Percentiles rank a stretch among this genome's conserved stretches.
These are phyloP conservation scores for Botryotinia narcissicola DNA, from an alignment of 2,329 filamentous ascomycete genomes.

Conservation along the genomic window DNA sequence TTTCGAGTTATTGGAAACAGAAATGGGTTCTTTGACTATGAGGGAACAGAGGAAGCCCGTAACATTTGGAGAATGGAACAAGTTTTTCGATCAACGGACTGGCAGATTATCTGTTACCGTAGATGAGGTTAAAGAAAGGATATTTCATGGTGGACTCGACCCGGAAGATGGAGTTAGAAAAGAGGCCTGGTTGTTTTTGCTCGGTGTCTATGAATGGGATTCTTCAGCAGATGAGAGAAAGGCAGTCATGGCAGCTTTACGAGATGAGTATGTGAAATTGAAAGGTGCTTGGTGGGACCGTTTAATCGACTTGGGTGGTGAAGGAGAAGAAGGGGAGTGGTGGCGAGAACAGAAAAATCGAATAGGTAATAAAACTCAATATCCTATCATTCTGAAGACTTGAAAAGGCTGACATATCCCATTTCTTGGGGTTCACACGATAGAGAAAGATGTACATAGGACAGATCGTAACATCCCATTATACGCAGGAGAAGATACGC, in stretches of 20 bases:
- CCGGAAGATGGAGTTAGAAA: conserved; percentile 89
- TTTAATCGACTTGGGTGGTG: conserved; percentile 76
- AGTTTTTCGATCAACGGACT: conserved; percentile 74
- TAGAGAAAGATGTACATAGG: conserved; percentile 98
- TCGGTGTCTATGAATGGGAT: conserved; percentile 92
- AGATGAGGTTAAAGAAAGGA: conserved; percentile 93
- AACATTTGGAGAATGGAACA: conserved; percentile 83
- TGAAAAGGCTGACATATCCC: conserved; percentile 42
- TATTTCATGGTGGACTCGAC: conserved; percentile 92
- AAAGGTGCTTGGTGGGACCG: conserved; percentile 97
- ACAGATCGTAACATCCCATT: conserved; percentile 94
- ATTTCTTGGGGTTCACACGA: conserved; percentile 49
- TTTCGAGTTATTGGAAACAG: conserved; percentile 86
- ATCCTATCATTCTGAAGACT: neutral
- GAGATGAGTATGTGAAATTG: conserved; percentile 90
- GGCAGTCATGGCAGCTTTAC: conserved; percentile 75
- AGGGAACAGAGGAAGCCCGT: conserved; percentile 76
- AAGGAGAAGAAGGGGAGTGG: conserved; percentile 83
- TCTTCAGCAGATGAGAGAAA: conserved; percentile 82
- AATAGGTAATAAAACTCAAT: conserved; percentile 67
- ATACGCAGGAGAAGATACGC: conserved; percentile 93
- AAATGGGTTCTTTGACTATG: conserved; percentile 68
- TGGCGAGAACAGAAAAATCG: conserved; percentile 92
- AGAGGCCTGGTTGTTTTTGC: conserved; percentile 91
- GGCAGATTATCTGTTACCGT: conserved; percentile 76